Evolutionary conservation across 2,329 filamentous ascomycete genomes (phyloP), one percentile per base, ranked within the genome.

Genomic region (Hypoxylon sp.): DNA sequence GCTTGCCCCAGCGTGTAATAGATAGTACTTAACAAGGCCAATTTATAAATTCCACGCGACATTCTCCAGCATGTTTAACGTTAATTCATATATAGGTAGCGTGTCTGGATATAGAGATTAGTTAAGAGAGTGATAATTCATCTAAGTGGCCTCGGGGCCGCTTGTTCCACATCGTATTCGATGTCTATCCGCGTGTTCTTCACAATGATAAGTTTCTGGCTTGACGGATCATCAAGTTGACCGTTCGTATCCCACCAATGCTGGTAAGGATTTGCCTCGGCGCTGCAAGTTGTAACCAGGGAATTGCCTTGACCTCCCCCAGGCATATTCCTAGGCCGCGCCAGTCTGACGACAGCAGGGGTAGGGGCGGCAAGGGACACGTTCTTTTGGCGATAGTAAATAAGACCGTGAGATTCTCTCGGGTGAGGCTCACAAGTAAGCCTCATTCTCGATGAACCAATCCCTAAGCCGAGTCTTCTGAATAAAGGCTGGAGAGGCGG

Each of bases 401-500:
- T 23, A 10, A 34, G 28, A 2, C 5, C 23, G 9, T 46, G 23
- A 7, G 17, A 23, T 17, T 28, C 52, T 5, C 55, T n/a, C 2
- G 19, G 13, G 4, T 13, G 32, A 7, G 21, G 46, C 14, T 32
- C 41, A 17, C 57, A 17, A 1, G 53, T 28, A 13, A 60, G 52
- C 13, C 52, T 51, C 32, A 45, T 43, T n/a, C 4, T 19, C 10
- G 23, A 23, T 10, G 62, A 51, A 30, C 28, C 43, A 7, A 50
- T 13, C 4, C 58, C 50, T 14, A 67, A 32, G 11, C 57, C 60
- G 28, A 55, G 23, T 51, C 32, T 60, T 43, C 73, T 73, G 48
- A 76, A 71, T 13, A 78, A 64, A 1, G 76, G 75, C 7, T 73
- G 74, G 5, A 78, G 65, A 10, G 75, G 73, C 10, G 77, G 77